phyloP scores from a whole-genome alignment of 345 rosid species.

The Gossypium herbaceum region DNA sequence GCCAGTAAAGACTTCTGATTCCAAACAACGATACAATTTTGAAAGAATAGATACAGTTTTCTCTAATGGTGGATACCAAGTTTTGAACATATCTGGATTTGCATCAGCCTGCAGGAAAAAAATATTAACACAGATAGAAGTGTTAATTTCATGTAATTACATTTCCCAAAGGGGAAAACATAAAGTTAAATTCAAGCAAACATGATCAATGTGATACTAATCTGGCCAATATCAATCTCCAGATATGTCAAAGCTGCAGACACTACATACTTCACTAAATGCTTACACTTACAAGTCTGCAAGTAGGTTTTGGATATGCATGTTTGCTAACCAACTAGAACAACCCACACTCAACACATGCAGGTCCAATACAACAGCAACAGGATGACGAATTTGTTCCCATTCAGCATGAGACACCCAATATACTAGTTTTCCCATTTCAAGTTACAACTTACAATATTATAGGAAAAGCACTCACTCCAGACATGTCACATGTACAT shows the following conservation, averaged over 20 bases:
- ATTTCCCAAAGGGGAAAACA: neutral
- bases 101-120: slow-evolving; percentile 52
- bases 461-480: neutral
- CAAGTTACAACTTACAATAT: neutral
- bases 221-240: neutral
- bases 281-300: neutral
- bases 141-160: slow-evolving; percentile 1
- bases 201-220: neutral
- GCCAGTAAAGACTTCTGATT: slow-evolving; percentile 85
- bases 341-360: neutral
- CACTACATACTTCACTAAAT: neutral
- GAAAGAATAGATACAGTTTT: slow-evolving; percentile 89
- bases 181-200: neutral
- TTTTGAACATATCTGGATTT: slow-evolving; percentile 57
- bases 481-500: neutral
- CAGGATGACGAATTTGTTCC: neutral
- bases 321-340: slow-evolving; percentile 5
- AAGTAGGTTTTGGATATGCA: neutral
- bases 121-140: neutral
- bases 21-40: slow-evolving; percentile 81
- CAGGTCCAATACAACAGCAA: neutral
- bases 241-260: neutral
- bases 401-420: neutral
- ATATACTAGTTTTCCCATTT: neutral
- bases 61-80: slow-evolving; percentile 97